These are phyloP conservation scores for Pestalotiopsis sp. DNA, from an alignment of 2,329 filamentous ascomycete genomes.

Conservation along the genomic window DNA sequence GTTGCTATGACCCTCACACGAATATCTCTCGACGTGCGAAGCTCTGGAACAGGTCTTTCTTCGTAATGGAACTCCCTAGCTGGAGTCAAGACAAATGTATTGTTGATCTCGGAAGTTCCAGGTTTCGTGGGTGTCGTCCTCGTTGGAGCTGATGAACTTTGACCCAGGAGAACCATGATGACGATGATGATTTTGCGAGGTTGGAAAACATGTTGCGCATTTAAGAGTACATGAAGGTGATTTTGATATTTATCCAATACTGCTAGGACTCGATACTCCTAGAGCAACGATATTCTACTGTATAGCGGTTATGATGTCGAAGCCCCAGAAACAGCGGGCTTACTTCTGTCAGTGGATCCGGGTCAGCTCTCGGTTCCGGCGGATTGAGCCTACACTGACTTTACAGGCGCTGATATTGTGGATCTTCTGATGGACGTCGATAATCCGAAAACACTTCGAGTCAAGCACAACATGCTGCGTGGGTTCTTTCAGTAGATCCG, in stretches of 20 bases:
- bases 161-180: neutral
- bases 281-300: neutral
- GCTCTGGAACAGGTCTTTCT: neutral
- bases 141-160: neutral
- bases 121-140: neutral
- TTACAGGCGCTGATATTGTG: neutral
- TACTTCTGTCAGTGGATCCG: neutral
- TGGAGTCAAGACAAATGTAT: neutral
- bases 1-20: slow-evolving; percentile 41
- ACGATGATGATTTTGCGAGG: neutral
- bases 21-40: neutral
- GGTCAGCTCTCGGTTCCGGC: neutral
- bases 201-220: neutral
- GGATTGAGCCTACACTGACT: neutral
- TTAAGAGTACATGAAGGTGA: neutral
- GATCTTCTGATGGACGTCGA: neutral
- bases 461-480: neutral
- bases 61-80: neutral
- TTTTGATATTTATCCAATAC: neutral
- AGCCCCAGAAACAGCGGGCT: neutral
- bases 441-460: too few relatives aligned
- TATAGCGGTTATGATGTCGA: neutral
- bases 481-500: neutral
- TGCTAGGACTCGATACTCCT: neutral
- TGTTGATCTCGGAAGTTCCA: neutral